Evolutionary conservation across 495 filamentous ascomycete species (phyloP), one percentile per base, ranked within the genome.

Genomic region (Amniculicola lignicola): DNA sequence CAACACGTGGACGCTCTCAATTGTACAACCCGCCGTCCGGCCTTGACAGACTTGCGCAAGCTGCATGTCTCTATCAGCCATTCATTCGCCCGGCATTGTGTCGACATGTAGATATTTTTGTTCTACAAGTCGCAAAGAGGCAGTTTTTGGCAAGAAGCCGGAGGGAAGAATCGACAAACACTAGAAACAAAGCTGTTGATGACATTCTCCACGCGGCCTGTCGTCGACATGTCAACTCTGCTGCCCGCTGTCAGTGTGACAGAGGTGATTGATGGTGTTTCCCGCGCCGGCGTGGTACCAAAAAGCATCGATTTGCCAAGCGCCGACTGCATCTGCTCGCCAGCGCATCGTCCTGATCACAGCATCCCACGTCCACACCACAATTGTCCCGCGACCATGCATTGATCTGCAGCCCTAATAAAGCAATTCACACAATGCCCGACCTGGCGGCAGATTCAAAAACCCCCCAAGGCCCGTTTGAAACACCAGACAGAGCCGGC

Each of bases 361-460:
- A 11, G 53, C 59, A 57, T 59, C 60, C 60, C 60, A 50, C 60
- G 50, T 49, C 53, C 59, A 46, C 52, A 38, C n/a, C 48, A 53
- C 33, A 45, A 49, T 15, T 51, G 49, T 50, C 54, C 38, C 51
- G 41, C 60, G 43, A 39, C 54, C 54, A 59, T 59, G 60, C 60
- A 63, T 56, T 55, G 55, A 58, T 44, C 45, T 55, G 54, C 60
- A 63, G 47, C 51, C 44, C 54, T 47, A 58, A 59, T 59, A 59
- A 44, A 38, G 28, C 48, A 39, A 50, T 38, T 31, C 54, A 63
- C 60, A 59, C 60, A 59, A 63, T 63, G 60, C 54, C 35, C 48
- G 28, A 59, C 42, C 36, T 45, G 49, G 49, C 50, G 41, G 29
- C 49, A 49, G 27, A 40, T 41, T 48, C 57, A 40, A 4, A 27